Conservation (phyloP, 2,329 filamentous ascomycete genomes). For the Aspergillus uvarum region DNA sequence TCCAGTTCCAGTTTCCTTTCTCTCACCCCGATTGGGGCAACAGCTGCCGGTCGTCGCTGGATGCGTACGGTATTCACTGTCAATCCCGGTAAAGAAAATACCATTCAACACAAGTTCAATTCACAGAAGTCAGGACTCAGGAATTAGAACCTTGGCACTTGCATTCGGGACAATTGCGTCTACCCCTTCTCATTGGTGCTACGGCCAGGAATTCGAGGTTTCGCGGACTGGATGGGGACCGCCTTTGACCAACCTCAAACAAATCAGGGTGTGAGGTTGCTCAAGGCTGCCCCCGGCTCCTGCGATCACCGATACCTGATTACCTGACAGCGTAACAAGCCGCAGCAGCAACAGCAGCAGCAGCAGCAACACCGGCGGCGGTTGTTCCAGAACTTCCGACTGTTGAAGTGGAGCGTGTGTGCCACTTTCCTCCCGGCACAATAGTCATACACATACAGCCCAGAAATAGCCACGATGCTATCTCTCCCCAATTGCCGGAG, state of each 20-base stretch:
- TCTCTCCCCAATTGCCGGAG: neutral
- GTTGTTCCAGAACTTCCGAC: constrained; percentile 18
- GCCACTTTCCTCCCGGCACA: neutral
- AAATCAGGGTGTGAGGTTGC: neutral
- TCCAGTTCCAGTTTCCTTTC: neutral
- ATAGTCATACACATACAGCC: no score
- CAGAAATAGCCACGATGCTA: constrained; percentile 6
- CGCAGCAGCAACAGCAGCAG: neutral
- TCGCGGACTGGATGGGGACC: neutral
- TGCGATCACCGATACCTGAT: neutral
- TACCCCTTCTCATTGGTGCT: neutral
- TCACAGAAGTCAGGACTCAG: neutral
- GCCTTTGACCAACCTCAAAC: neutral
- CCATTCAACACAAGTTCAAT: neutral
- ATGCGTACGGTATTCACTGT: neutral
- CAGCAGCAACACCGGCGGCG: neutral
- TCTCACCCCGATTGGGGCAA: neutral
- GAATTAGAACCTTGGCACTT: neutral
- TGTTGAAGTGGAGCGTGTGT: constrained; percentile 12
- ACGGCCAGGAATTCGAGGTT: neutral
- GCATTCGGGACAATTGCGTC: neutral
- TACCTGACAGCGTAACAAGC: neutral
- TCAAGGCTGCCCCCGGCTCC: no score
- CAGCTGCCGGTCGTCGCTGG: neutral
- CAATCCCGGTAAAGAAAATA: neutral